Evolutionary conservation across 129 eudicot genomes (phyloP).

Genomic region (Centella asiatica): DNA sequence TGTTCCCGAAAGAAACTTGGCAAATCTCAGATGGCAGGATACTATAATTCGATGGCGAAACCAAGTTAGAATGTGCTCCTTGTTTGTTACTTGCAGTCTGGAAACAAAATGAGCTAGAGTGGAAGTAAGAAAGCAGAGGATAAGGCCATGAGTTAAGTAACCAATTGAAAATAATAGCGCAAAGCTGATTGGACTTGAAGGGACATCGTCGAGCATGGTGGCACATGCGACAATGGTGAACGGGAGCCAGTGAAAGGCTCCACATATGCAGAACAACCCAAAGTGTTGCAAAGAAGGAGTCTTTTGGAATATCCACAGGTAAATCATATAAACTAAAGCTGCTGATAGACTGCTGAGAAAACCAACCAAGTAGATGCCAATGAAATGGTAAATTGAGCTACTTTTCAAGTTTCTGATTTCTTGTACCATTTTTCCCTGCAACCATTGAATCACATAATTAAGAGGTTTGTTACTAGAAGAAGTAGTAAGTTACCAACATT

Average conservation of each 20-base stretch:
- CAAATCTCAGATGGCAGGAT: slow-evolving; percentile 31
- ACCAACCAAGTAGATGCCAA: slow-evolving; percentile 40
- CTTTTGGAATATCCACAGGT: slow-evolving; percentile 22
- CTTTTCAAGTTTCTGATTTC: slow-evolving; percentile 3
- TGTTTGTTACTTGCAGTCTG: slow-evolving; percentile 9
- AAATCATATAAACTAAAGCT: slow-evolving; percentile 26
- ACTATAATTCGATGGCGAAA: slow-evolving; percentile 23
- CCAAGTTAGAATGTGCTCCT: slow-evolving; percentile 20
- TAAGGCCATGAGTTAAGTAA: slow-evolving; percentile 33
- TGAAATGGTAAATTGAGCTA: slow-evolving; percentile 24
- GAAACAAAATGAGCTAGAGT: slow-evolving; percentile 18
- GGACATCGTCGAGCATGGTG: slow-evolving; percentile 18
- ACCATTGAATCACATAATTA: not conserved
- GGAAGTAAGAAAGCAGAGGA: slow-evolving; percentile 28
- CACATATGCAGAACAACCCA: slow-evolving; percentile 33
- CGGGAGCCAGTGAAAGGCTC: slow-evolving; percentile 43
- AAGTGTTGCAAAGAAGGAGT: slow-evolving; percentile 21
- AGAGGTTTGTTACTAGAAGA: not conserved
- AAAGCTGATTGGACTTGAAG: slow-evolving; percentile 18
- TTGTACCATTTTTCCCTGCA: slow-evolving; percentile 21
- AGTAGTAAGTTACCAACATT: too few relatives aligned
- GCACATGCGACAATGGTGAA: slow-evolving; percentile 27
- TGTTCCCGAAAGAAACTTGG: slow-evolving; percentile 38
- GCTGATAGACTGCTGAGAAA: slow-evolving; percentile 35
- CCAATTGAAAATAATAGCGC: slow-evolving; percentile 24